Base-by-base conservation (phyloP, 495 filamentous ascomycete genomes). In the Parmelia sp. region DNA sequence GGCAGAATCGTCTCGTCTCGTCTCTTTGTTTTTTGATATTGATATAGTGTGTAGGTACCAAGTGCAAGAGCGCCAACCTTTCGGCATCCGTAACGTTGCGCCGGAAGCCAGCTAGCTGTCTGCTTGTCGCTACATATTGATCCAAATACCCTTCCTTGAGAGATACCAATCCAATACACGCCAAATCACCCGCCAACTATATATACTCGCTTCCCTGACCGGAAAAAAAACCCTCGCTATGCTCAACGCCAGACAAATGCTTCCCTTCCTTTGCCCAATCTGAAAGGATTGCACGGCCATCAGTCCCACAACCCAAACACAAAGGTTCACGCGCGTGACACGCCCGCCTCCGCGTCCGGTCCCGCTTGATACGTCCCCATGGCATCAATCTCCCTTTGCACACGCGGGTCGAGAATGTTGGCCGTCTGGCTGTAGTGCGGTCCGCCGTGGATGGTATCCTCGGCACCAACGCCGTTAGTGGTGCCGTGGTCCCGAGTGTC, bases 401-500 rank as follows among this genome's bases (percentile, higher is more conserved):
- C 73, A 23, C 78, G 75, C 31, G 82, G 82, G 66, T 85, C 82
- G 29, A 70, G 65, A 67, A 72, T 71, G 70, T 80, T 79, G 33
- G 65, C 74, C 7, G 77, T 39, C 67, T 80, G 76, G 65, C 73
- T 76, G 47, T 72, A 27, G 57, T 80, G 77, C 35, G 76, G 75
- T 25, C 78, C 78, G 25, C 75, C 74, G 49, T 66, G 64, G 15
- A 66, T 35, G 25, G 51, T 63, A 19, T 66, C 64, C 10, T 66
- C 49, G 10, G 27, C 51, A 27, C 27, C 8, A 3, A 33, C 29
- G 15, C 29, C 51, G 51, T 55, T 33, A 15, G 10, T 55, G 36
- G 29, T 33, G 25, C 39, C 21, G 6, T 60, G 42, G n/a, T 33
- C 37, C 14, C 45, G 60, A 15, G 5, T 6, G 39, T n/a, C 44